Base-by-base conservation (phyloP, 257 asterid species). In the Cruciata laevipes region DNA sequence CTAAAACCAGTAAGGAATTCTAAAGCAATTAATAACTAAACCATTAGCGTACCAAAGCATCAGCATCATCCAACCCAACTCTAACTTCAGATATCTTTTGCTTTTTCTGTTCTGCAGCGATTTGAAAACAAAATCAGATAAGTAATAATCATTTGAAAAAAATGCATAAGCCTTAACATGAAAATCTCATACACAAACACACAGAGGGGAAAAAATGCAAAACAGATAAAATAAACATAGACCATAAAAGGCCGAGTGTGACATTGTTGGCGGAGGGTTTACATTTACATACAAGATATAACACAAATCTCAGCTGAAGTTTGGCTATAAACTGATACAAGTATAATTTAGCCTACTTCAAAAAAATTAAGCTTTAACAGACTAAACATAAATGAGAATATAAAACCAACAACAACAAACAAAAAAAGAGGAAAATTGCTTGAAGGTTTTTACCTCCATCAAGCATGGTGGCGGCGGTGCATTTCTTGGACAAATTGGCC, bases 61-160 rank as follows among this genome's bases (percentile, higher is more conserved):
- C 95, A 57, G 83, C 91, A 76, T 88, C 90, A 42, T 82, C 90
- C 66, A 88, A 24, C 32, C 87, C 87, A 72, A 72, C 69, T 66
- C 75, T 72, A 17, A 85, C 65, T 80, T 85, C 90, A 60, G 81
- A 69, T 1, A 87, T 53, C 78, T 83, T 83, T 74, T 87, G 89
- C 67, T 85, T 85, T 78, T 79, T 83, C 71, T 79, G 92, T 70
- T 89, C 96, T 89, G 88, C 80, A 83, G 44, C 23, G 18, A n/a
- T 25, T 52, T 37, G 35, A 20, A 3, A 59, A 73, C 32, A 58
- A 6, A 61, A 71, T 64, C 59, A 81, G 49, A 66, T 42, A 33
- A 31, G n/a, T n/a, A 20, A 75, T 23, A 31, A 2, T 42, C 62
- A 69, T 62, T 62, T 20, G 56, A 44, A 12, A 16, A 21, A 56